Base-by-base conservation (phyloP, 2,329 filamentous ascomycete genomes). In the Verticillium nonalfalfae region DNA sequence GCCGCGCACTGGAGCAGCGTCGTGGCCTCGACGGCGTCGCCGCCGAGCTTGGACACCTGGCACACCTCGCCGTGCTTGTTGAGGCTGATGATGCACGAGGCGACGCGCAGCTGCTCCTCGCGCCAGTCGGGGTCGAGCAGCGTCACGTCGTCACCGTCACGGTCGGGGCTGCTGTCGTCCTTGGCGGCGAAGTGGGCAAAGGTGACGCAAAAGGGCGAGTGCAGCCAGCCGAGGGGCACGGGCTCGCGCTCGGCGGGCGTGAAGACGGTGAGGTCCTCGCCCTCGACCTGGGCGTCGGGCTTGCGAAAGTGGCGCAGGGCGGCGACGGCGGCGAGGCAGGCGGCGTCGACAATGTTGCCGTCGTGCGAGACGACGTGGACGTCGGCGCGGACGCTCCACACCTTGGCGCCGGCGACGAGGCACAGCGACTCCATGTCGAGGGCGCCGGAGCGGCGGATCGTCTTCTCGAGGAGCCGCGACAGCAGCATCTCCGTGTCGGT, bases 351-450 rank as follows among this genome's bases (percentile, higher is more conserved):
- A 52, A 99, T 81, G 68, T 93, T 94, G 59, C 95, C 95, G 73
- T 98, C 94, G 72, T 93, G 91, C 58, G 92, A 89, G 56, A 98
- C 83, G 56, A 98, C 87, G 75, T 99, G 95, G 26, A 98, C 85
- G 73, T 98, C 94, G 21, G 91, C 93, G 62, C 94, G 88, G 65
- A 99, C 83, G 63, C 90, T 90, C 87, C 95, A 99, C 79, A 91
- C 95, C 75, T 96, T 97, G 63, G 90, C 83, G 7, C 91, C 93
- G 11, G 95, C 93, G 34, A 97, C 82, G 26, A 99, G 91, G 75
- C 95, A 99, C 55, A 99, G 84, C 4, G 93, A 97, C 76, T 99
- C 95, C 38, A 93, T 97, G 74, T 98, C 94, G 50, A 99, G 85
- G 7, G 95, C 94, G 68, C 90, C 90, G 1, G 93, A 97, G 63